Conservation (phyloP, 2,329 filamentous ascomycete genomes). For the Cadophora luteo-olivacea region DNA sequence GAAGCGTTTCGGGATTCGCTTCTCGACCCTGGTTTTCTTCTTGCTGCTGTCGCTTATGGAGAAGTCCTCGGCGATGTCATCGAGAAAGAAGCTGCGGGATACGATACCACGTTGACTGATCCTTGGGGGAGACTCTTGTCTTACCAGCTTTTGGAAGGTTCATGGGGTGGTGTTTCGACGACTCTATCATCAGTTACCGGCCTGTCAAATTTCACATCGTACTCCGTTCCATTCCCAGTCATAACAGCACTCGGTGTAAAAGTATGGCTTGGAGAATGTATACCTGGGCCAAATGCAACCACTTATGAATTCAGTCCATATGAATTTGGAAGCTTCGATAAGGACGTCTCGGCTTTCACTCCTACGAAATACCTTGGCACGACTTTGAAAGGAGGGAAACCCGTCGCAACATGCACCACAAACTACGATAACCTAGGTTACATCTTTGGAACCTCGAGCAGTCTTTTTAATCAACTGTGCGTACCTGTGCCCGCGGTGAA, state of each 20-base stretch:
- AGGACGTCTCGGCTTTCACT: constrained; percentile 64
- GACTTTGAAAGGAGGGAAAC: constrained; percentile 57
- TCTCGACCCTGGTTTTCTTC: constrained; percentile 46
- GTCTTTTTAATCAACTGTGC: constrained; percentile 48
- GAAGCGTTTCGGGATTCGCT: constrained; percentile 47
- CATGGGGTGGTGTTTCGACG: constrained; percentile 29
- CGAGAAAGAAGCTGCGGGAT: constrained; percentile 41
- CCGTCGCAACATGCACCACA: constrained; percentile 49
- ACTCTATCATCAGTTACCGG: constrained; percentile 39
- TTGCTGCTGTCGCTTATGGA: constrained; percentile 41
- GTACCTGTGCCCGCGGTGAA: constrained; percentile 26
- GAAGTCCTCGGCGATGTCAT: constrained; percentile 34
- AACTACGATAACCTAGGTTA: constrained; percentile 54
- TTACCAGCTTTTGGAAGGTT: constrained; percentile 34
- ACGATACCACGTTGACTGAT: constrained; percentile 39
- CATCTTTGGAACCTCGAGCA: constrained; percentile 52
- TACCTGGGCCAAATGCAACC: constrained; percentile 56
- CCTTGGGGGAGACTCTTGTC: constrained; percentile 36
- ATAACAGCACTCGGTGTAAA: constrained; percentile 50
- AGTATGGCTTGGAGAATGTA: constrained; percentile 47
- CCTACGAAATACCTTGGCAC: constrained; percentile 66
- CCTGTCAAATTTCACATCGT: constrained; percentile 48
- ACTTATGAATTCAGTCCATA: constrained; percentile 71
- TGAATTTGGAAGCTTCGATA: constrained; percentile 71
- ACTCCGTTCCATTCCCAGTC: constrained; percentile 52